phyloP scores from a whole-genome alignment of 2,329 filamentous ascomycete genomes.

The Epichloe sylvatica region DNA sequence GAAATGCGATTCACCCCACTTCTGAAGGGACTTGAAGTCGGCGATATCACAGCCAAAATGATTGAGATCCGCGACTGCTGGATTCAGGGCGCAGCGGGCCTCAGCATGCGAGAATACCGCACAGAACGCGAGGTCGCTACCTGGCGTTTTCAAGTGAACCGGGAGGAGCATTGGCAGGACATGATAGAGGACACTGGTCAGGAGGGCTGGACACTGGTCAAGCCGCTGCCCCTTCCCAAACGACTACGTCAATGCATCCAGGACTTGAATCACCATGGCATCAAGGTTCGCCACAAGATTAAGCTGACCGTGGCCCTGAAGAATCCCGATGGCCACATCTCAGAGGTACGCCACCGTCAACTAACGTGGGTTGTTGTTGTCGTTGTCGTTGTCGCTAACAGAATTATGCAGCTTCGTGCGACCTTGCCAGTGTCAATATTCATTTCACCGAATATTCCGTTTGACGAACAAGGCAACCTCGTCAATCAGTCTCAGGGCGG shows the following conservation, averaged over 20 bases:
- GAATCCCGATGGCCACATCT: slow-evolving; percentile 89
- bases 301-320: slow-evolving; percentile 82
- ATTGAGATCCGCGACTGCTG: slow-evolving; percentile 64
- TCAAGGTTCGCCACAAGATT: slow-evolving; percentile 86
- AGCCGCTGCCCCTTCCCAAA: slow-evolving; percentile 59
- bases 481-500: slow-evolving; percentile 43
- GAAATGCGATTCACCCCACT: slow-evolving; percentile 80
- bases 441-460: slow-evolving; percentile 83
- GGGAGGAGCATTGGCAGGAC: slow-evolving; percentile 53
- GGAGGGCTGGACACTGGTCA: slow-evolving; percentile 50
- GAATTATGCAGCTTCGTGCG: slow-evolving; percentile 51
- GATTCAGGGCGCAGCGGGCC: slow-evolving; percentile 30
- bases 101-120: slow-evolving; percentile 43
- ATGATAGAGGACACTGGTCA: slow-evolving; percentile 54
- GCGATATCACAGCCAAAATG: slow-evolving; percentile 67
- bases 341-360: slow-evolving; percentile 47
- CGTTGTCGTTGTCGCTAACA: not conserved
- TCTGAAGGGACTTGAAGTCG: slow-evolving; percentile 74
- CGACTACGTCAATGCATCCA: slow-evolving; percentile 74
- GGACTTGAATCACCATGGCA: slow-evolving; percentile 74
- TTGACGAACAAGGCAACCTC: slow-evolving; percentile 77
- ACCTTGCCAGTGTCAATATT: slow-evolving; percentile 86
- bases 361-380: too few relatives aligned
- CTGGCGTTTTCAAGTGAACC: slow-evolving; percentile 41
- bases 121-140: slow-evolving; percentile 48